These are phyloP conservation scores for Crucihimalaya himalaica DNA, from an alignment of 345 rosid genomes.

Conservation along the genomic window DNA sequence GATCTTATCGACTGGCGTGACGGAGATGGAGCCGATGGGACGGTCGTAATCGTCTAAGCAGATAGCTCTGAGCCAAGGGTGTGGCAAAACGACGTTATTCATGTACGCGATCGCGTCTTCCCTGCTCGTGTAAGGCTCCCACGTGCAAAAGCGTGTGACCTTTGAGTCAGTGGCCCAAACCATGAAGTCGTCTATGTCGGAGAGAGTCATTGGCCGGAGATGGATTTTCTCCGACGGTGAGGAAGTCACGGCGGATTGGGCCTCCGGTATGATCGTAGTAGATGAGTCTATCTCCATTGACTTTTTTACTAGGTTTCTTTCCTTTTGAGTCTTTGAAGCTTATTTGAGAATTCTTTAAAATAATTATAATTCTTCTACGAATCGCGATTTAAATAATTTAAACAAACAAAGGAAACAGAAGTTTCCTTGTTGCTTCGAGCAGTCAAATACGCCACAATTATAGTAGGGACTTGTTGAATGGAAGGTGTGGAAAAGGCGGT, in stretches of 20 bases:
- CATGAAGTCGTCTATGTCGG: conserved; percentile 66
- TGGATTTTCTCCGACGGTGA: conserved; percentile 30
- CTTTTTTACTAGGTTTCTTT: conserved; percentile 1
- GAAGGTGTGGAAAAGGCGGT: not conserved
- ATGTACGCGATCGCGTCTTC: conserved; percentile 53
- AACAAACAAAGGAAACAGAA: not conserved
- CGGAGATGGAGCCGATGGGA: conserved; percentile 57
- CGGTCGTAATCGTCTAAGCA: conserved; percentile 47
- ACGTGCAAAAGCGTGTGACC: conserved; percentile 55
- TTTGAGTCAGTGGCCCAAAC: conserved; percentile 60
- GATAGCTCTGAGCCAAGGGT: conserved; percentile 68
- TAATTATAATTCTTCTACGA: not conserved
- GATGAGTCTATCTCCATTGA: conserved; percentile 35
- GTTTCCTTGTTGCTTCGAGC: conserved; percentile 10
- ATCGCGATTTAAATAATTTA: not conserved
- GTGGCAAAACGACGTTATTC: conserved; percentile 37
- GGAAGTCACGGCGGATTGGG: not conserved
- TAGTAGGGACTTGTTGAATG: not conserved
- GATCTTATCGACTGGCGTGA: conserved; percentile 50
- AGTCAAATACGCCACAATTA: conserved; percentile 31
- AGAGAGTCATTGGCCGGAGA: conserved; percentile 46
- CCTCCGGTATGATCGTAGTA: not conserved
- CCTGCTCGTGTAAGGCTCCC: conserved; percentile 54
- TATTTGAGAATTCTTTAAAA: not conserved
- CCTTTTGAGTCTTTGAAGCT: not conserved